Base-by-base conservation (phyloP, 164 flowering plant genomes). In the Pachysandra terminalis region DNA sequence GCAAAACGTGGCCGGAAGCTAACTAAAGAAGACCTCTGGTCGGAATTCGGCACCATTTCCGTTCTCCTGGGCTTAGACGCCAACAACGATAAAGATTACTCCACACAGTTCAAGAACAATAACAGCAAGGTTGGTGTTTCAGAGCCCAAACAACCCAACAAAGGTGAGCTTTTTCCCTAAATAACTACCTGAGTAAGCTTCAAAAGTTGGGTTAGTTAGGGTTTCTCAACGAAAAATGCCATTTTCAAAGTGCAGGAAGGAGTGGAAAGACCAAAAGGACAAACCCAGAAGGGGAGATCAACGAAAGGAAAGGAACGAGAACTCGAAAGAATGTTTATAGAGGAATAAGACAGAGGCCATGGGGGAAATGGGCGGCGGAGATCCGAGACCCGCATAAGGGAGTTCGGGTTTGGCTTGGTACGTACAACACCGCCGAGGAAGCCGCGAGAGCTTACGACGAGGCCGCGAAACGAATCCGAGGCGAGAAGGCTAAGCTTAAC, bases 311-410 rank as follows among this genome's bases (percentile, higher is more conserved):
- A 52, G 52, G 27, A 56, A 69, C 56, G 72, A 70, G 71, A 52
- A 48, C 32, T 37, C 75, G 84, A 27, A 87, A 85, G 79, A 84
- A 78, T 75, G 60, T 73, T 22, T 87, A 85, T 81, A 79, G 89
- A 74, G 91, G 91, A 12, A 83, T 85, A 63, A 59, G 91, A 76
- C 83, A 80, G 74, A 68, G 91, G 71, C 89, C 87, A 24, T 85
- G 89, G 89, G 89, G 87, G 4, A 85, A 85, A 70, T 85, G 89
- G 89, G 89, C 89, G n/a, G 87, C 91, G 0, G 91, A 87, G 75
- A 87, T 87, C 16, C 80, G 91, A 3, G 91, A 87, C 68, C 89
- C 91, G 1, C 75, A 62, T 3, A 85, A 83, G 58, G 88, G 88
- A 0, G 81, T 74, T 37, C 69, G 91, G 6, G 87, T 83, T 12